Conservation (phyloP, 2,329 filamentous ascomycete species). For the Cordyceps cicadae region DNA sequence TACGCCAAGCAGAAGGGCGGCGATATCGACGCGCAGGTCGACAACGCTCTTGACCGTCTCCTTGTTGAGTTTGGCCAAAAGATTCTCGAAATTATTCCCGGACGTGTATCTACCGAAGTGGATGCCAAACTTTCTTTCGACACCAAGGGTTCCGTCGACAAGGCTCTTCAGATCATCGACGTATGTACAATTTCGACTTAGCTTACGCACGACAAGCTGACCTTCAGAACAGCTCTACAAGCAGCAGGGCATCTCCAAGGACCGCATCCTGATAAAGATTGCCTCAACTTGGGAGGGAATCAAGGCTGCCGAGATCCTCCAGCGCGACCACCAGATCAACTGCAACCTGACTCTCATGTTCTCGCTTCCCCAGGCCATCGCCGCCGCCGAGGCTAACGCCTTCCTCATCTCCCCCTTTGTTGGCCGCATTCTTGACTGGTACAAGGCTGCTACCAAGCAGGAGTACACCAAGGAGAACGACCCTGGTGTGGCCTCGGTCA, state of each 20-base stretch:
- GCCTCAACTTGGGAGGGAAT: slow-evolving; percentile 99
- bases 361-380: slow-evolving; percentile 89
- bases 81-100: slow-evolving; percentile 93
- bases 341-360: slow-evolving; percentile 99
- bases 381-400: slow-evolving; percentile 86
- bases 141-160: slow-evolving; percentile 82
- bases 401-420: slow-evolving; percentile 99
- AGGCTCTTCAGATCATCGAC: slow-evolving; percentile 95
- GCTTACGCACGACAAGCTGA: slow-evolving; percentile 8
- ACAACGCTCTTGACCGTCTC: slow-evolving; percentile 83
- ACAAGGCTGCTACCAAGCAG: slow-evolving; percentile 93
- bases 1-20: slow-evolving; percentile 74
- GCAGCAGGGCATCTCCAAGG: slow-evolving; percentile 81
- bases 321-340: slow-evolving; percentile 94
- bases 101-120: slow-evolving; percentile 98
- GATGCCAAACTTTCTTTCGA: slow-evolving; percentile 95
- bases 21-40: slow-evolving; percentile 71
- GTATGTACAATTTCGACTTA: slow-evolving; percentile 40
- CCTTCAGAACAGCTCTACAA: slow-evolving; percentile 70
- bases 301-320: slow-evolving; percentile 94
- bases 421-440: slow-evolving; percentile 98
- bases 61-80: slow-evolving; percentile 97
- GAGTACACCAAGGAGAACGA: slow-evolving; percentile 84
- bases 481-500: slow-evolving; percentile 90
- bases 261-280: slow-evolving; percentile 95